phyloP scores from a whole-genome alignment of 441 rosid genomes.

The Metrosideros polymorpha region DNA sequence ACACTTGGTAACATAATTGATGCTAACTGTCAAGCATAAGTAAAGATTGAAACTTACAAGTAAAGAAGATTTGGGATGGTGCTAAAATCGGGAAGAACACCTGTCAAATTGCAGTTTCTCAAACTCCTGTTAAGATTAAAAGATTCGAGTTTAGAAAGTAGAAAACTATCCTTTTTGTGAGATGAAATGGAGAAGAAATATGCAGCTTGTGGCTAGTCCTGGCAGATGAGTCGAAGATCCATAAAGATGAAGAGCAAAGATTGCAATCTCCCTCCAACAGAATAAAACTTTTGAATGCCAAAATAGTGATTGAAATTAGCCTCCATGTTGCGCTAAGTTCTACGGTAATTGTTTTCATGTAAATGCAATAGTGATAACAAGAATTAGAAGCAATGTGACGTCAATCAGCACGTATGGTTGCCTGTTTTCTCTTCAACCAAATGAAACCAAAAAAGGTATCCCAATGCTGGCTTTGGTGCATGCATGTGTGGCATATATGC shows the following conservation, averaged over 20 bases:
- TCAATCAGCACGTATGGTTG: background rate
- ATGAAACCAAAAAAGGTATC: background rate
- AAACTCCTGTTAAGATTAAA: slow-evolving; percentile 1
- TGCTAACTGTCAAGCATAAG: background rate
- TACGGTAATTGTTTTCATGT: background rate
- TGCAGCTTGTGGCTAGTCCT: background rate
- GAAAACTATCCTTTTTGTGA: background rate
- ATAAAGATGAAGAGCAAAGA: background rate
- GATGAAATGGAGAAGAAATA: background rate
- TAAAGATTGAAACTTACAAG: background rate
- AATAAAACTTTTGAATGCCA: background rate
- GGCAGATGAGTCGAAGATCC: background rate
- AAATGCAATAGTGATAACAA: background rate
- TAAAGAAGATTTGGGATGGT: background rate
- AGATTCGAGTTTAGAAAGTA: background rate
- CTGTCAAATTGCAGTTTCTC: slow-evolving; percentile 6
- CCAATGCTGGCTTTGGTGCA: background rate
- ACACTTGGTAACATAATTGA: background rate
- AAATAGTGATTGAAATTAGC: background rate
- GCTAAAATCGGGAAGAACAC: slow-evolving; percentile 6
- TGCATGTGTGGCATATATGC: background rate
- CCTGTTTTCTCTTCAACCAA: background rate
- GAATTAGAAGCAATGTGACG: background rate
- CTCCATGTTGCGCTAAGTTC: background rate
- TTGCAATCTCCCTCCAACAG: background rate